Conservation (phyloP, 108 stramenopile species). For the Pseudonitzschia multiseries region DNA sequence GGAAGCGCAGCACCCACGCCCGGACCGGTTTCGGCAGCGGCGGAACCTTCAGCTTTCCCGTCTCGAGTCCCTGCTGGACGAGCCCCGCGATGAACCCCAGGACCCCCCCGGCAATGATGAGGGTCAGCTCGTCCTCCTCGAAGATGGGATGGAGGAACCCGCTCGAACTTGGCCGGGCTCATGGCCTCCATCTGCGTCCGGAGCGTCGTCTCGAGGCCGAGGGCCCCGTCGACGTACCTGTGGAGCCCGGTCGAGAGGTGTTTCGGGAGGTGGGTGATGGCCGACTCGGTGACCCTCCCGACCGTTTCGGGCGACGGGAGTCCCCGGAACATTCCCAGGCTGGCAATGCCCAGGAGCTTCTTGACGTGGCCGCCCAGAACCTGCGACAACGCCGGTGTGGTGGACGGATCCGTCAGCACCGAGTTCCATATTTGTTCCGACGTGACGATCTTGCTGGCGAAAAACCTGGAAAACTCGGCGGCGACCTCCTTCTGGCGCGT, state of each 20-base stretch:
- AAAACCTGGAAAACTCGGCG: constrained; percentile 78
- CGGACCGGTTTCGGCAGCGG: not conserved
- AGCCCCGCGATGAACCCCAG: constrained; percentile 89
- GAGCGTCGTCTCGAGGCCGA: constrained; percentile 79
- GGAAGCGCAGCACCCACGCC: not conserved
- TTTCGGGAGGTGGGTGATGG: constrained; percentile 69
- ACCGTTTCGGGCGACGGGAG: constrained; percentile 45
- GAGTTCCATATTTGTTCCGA: constrained; percentile 75
- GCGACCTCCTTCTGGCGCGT: constrained; percentile 87
- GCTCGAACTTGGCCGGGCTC: constrained; percentile 87
- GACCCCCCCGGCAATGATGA: constrained; percentile 91
- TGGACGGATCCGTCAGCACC: constrained; percentile 74
- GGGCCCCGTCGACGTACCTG: constrained; percentile 75
- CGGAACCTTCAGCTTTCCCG: constrained; percentile 42
- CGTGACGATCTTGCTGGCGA: constrained; percentile 78
- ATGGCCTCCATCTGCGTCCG: constrained; percentile 84
- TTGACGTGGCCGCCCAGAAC: constrained; percentile 63
- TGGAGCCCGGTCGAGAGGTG: constrained; percentile 71
- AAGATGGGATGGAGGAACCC: constrained; percentile 93
- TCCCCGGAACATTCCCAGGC: constrained; percentile 49
- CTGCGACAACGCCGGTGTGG: constrained; percentile 56
- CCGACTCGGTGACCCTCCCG: constrained; percentile 39
- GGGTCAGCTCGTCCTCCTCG: constrained; percentile 95
- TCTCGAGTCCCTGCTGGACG: constrained; percentile 83
- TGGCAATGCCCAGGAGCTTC: constrained; percentile 50